Base-by-base conservation (phyloP, 768 basidiomycete species). In the Mycena galericulata region DNA sequence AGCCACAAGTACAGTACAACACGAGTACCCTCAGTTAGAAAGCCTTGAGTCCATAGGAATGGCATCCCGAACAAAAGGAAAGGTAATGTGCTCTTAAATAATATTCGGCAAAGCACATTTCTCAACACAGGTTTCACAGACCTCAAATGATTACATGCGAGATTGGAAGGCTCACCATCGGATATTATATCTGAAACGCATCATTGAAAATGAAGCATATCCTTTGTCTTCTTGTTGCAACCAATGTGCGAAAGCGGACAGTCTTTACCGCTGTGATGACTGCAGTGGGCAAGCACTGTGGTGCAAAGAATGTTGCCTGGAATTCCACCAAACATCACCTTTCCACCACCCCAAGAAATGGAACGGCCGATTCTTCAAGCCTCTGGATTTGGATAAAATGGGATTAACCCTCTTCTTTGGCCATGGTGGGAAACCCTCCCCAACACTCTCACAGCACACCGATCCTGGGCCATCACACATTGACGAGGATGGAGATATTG, bases 361-460 rank as follows among this genome's bases (percentile, higher is more conserved):
- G 55, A 56, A 56, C 30, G 55, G 55, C 0, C 15, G 22, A 0
- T 56, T 10, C 36, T 54, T 54, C 14, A n/a, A 54, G 15, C 34
- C 11, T n/a, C 12, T 54, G n/a, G 51, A 54, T 54, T 36, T 54
- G n/a, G 51, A 54, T 14, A 24, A 36, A 22, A 5, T 54, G 4
- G 51, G 51, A 17, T 36, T 54, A n/a, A 54, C 51, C 7, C 34
- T 54, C 18, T 54, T 54, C 15, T 24, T 54, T 22, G 51, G 51
- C 1, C 78, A 79, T 51, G 29, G 68, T 0, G 75, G 75, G 0
- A 5, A 26, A 0, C 65, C 62, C 0, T 77, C 75, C 59, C 76
- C 74, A 24, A 59, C n/a, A n/a, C n/a, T n/a, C n/a, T n/a, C n/a
- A n/a, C n/a, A n/a, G n/a, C n/a, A n/a, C n/a, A n/a, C n/a, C n/a